Conservation (phyloP, 2,329 filamentous ascomycete species). For the Claviceps sorghi region DNA sequence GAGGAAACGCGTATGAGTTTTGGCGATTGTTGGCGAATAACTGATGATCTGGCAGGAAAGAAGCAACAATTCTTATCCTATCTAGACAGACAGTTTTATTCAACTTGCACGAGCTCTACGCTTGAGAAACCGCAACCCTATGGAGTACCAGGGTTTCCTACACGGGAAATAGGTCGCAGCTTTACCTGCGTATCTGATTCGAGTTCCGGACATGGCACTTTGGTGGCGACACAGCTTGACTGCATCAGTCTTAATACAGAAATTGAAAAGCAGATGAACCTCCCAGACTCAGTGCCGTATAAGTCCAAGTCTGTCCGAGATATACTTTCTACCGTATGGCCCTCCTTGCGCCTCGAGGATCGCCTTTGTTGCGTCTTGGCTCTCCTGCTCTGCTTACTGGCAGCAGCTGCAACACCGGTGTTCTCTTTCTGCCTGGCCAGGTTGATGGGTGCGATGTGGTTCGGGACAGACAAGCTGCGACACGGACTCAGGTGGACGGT, state of each 20-base stretch:
- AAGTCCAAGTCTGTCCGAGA: slow-evolving; percentile 1
- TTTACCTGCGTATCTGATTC: not conserved
- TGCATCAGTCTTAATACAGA: not conserved
- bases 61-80: slow-evolving; percentile 3
- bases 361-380: slow-evolving; percentile 44
- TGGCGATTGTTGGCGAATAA: slow-evolving; percentile 24
- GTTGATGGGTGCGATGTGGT: slow-evolving; percentile 56
- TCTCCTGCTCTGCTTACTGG: slow-evolving; percentile 44
- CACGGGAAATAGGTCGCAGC: not conserved
- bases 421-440: slow-evolving; percentile 67
- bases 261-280: not conserved
- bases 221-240: not conserved
- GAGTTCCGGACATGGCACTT: not conserved
- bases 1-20: slow-evolving; percentile 35
- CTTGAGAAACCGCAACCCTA: not conserved
- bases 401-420: slow-evolving; percentile 52
- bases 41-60: not conserved
- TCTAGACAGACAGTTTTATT: slow-evolving; percentile 1
- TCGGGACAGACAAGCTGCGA: slow-evolving; percentile 29
- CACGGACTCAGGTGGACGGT: slow-evolving; percentile 53
- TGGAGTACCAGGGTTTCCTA: not conserved
- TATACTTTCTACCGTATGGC: slow-evolving; percentile 48
- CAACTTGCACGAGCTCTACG: not conserved
- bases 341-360: slow-evolving; percentile 37
- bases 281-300: not conserved